Percentiles rank a stretch among this genome's conserved stretches.
These are phyloP conservation scores for Irpex lacteus DNA, from an alignment of 1,284 basidiomycete species.

Conservation along the genomic window DNA sequence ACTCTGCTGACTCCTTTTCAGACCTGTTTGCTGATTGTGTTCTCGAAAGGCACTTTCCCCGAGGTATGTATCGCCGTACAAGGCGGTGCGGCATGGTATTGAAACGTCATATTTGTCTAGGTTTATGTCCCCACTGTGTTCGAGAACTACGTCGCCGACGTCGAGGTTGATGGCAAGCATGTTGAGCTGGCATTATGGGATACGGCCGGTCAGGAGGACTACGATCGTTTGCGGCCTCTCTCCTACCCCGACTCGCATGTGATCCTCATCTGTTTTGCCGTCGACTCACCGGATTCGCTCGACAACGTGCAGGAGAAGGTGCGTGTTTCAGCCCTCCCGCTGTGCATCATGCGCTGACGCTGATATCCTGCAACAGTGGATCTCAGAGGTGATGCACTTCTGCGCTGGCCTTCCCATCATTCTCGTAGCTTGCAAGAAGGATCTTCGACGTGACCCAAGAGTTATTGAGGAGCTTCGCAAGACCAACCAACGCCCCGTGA, in stretches of 20 bases:
- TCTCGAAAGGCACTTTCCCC: constrained; percentile 75
- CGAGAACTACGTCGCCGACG: constrained; percentile 71
- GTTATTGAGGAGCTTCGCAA: constrained; percentile 56
- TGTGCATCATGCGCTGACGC: constrained; percentile 4
- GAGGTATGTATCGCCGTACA: constrained; percentile 43
- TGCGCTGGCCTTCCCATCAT: constrained; percentile 73
- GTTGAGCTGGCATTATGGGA: constrained; percentile 80
- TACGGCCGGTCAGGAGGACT: constrained; percentile 76
- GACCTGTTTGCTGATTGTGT: constrained; percentile 64
- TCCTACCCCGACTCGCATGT: constrained; percentile 78
- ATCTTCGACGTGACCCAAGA: constrained; percentile 56
- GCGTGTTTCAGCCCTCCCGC: constrained; percentile 20
- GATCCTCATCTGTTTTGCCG: constrained; percentile 77
- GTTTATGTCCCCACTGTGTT: constrained; percentile 76
- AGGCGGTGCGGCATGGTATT: not conserved
- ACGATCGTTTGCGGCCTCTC: constrained; percentile 72
- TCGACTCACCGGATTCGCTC: constrained; percentile 74
- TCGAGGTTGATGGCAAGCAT: constrained; percentile 74
- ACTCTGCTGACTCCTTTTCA: constrained; percentile 24
- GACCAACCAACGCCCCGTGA: constrained; percentile 62
- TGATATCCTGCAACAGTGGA: constrained; percentile 53
- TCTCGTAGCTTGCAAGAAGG: constrained; percentile 78
- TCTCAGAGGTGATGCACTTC: constrained; percentile 79
- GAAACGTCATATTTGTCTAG: constrained; percentile 16
- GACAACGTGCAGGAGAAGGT: constrained; percentile 84